Conservation (phyloP, 352 stramenopile genomes). For the Phytophthora cryptogea region DNA sequence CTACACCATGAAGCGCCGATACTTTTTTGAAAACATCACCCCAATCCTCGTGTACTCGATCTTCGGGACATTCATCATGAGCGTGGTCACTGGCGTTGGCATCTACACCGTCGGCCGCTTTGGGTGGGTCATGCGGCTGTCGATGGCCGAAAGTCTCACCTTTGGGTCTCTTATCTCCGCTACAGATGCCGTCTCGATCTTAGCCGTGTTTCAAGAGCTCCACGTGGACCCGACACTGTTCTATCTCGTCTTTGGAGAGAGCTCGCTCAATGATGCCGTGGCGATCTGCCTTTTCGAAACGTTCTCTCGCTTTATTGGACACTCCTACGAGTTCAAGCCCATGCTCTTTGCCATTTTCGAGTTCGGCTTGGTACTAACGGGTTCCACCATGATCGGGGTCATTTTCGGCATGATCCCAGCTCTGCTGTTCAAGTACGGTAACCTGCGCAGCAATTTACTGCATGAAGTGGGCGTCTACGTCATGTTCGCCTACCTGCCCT, state of each 20-base stretch:
- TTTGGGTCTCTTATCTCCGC: slow-evolving; percentile 94
- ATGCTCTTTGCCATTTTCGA: slow-evolving; percentile 86
- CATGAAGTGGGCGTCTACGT: slow-evolving; percentile 90
- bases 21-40: slow-evolving; percentile 93
- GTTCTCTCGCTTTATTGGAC: slow-evolving; percentile 92
- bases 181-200: slow-evolving; percentile 93
- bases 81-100: slow-evolving; percentile 80
- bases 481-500: slow-evolving; percentile 88
- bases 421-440: slow-evolving; percentile 91
- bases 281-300: slow-evolving; percentile 94
- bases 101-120: slow-evolving; percentile 74
- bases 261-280: slow-evolving; percentile 94
- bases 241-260: slow-evolving; percentile 96
- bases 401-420: slow-evolving; percentile 83
- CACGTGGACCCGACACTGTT: slow-evolving; percentile 92
- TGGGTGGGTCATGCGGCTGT: slow-evolving; percentile 73
- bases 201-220: slow-evolving; percentile 92
- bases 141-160: slow-evolving; percentile 87
- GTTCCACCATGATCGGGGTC: slow-evolving; percentile 89
- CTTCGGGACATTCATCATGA: slow-evolving; percentile 90
- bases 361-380: slow-evolving; percentile 90
- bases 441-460: slow-evolving; percentile 85
- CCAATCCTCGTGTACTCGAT: slow-evolving; percentile 92
- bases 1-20: slow-evolving; percentile 91
- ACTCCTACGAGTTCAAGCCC: slow-evolving; percentile 79